Evolutionary conservation across 768 basidiomycete genomes (phyloP).

Genomic region (Trametes villosa): DNA sequence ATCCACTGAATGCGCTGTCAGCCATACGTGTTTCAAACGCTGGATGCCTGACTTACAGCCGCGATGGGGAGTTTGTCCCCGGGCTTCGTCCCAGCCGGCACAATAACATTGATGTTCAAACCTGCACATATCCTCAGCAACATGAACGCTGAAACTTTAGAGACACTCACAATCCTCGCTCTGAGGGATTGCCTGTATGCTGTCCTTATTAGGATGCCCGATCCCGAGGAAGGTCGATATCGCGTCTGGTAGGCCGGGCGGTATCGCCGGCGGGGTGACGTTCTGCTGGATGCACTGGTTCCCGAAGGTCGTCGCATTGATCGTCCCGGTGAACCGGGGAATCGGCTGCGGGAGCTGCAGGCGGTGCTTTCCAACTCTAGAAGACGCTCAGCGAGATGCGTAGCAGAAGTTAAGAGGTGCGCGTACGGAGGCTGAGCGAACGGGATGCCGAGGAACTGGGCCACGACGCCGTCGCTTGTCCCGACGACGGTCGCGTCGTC

Average conservation of each 20-base stretch:
- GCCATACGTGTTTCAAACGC: not conserved
- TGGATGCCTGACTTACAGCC: not conserved
- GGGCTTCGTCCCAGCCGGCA: constrained; percentile 41
- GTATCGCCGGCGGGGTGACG: not conserved
- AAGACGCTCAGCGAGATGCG: not conserved
- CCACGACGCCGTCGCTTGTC: constrained; percentile 33
- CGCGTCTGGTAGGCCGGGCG: constrained; percentile 3
- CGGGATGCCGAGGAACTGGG: constrained; percentile 57
- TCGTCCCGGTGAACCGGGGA: constrained; percentile 2
- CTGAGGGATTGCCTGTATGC: not conserved
- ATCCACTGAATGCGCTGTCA: constrained; percentile 9
- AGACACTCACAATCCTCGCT: constrained; percentile 25
- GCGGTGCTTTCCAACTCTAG: constrained; percentile 26
- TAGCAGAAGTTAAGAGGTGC: not conserved
- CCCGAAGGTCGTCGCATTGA: constrained; percentile 26
- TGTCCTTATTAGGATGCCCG: not conserved
- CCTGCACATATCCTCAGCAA: constrained; percentile 35
- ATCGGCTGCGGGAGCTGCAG: constrained; percentile 24
- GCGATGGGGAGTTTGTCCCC: constrained; percentile 15
- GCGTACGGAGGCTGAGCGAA: constrained; percentile 59
- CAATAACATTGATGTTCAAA: constrained; percentile 58
- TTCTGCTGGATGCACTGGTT: constrained; percentile 26
- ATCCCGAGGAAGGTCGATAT: not conserved
- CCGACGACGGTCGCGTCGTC: constrained; percentile 52
- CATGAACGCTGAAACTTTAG: no score